Base-by-base conservation (phyloP, 495 filamentous ascomycete genomes). In the Penicillium maclennaniae region DNA sequence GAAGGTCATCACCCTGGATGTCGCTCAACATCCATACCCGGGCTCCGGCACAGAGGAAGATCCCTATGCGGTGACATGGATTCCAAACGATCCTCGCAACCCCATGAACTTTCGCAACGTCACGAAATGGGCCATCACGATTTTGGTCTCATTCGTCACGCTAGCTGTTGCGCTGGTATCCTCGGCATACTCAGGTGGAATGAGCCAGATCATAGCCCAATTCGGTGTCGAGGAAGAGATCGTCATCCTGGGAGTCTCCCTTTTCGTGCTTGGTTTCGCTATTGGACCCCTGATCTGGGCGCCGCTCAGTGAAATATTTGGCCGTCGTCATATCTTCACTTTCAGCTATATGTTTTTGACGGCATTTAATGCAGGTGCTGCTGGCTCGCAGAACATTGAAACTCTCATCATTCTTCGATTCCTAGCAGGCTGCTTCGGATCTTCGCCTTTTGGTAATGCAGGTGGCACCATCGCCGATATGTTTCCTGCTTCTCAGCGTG, bases 361-460 rank as follows among this genome's bases (percentile, higher is more conserved):
- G 8, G 77, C 80, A 1, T 89, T 90, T 68, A 87, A 80, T 54
- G 82, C 80, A 26, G 86, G 77, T n/a, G 78, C 80, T 16, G 79
- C 80, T 4, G 76, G 79, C 10, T 64, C 83, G 2, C 69, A 78
- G 41, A 87, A 86, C 55, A 82, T 86, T 27, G 54, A 78, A 49
- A 79, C 82, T 0, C 67, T 91, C 3, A 66, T 88, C 46, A 76
- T 89, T 48, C 73, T 89, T 15, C 83, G 87, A 26, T 88, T 89
- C 73, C 79, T 89, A 36, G 84, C 82, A n/a, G 84, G 87, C 17
- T 77, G 83, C 14, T 86, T 88, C 60, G 87, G 87, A n/a, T 80
- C 82, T 6, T 85, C 83, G 0, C 79, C 84, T 7, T 61, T 89
- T 53, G 86, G 83, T 6, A 89, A 87, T 68, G 71, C 79, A n/a